phyloP scores from a whole-genome alignment of 129 eudicot species.

The Escallonia herrerae region DNA sequence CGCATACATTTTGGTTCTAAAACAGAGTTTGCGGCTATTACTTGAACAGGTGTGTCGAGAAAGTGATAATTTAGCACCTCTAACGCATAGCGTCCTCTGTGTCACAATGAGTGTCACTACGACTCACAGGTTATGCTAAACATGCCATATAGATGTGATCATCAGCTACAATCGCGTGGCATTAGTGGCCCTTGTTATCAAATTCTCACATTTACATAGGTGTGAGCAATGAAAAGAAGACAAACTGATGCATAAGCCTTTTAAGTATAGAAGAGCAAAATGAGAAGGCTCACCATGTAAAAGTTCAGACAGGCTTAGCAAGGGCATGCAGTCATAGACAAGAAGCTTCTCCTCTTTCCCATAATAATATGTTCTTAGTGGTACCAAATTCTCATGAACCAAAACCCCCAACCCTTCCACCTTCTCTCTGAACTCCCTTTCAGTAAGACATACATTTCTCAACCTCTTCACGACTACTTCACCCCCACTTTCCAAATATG shows the following conservation, averaged over 20 bases:
- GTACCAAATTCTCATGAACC: constrained; percentile 51
- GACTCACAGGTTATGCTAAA: too few species aligned
- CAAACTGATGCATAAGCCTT: neutral
- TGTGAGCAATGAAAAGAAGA: too few species aligned
- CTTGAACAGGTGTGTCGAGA: too few species aligned
- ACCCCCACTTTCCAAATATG: constrained; percentile 35
- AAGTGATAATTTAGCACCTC: too few species aligned
- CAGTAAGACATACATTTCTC: constrained; percentile 42
- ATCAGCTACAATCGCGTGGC: neutral
- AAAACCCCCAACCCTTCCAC: constrained; percentile 37
- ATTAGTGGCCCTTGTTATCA: neutral
- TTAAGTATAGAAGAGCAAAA: neutral
- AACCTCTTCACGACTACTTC: constrained; percentile 61
- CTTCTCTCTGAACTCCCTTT: constrained; percentile 38
- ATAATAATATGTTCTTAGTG: constrained; percentile 45
- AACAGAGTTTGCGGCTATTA: too few species aligned
- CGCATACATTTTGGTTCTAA: too few species aligned
- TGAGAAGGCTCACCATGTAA: constrained; percentile 48
- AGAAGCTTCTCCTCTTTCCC: constrained; percentile 70
- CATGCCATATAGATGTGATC: too few species aligned
- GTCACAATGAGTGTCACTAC: too few species aligned
- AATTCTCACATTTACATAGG: neutral
- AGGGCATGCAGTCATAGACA: constrained; percentile 38
- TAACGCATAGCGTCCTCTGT: too few species aligned
- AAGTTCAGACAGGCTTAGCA: constrained; percentile 51